These are phyloP conservation scores for Metroxylon sagu DNA, from an alignment of 176 grass and related monocot species.

Conservation along the genomic window DNA sequence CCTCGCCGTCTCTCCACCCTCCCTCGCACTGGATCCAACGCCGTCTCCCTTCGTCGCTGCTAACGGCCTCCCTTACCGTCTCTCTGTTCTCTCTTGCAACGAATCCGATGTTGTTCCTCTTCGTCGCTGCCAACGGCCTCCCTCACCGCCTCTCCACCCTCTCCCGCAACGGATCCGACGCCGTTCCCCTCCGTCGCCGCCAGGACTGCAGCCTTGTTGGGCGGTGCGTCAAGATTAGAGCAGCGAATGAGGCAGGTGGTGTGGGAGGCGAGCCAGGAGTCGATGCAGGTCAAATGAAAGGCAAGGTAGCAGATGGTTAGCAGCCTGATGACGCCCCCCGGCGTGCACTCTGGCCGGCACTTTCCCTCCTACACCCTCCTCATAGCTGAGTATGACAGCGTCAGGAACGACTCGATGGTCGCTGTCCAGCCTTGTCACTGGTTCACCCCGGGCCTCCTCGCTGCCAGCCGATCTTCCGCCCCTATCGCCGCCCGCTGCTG, in stretches of 20 bases:
- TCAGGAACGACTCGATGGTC: slow-evolving; percentile 4
- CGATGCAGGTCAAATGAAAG: slow-evolving; percentile 10
- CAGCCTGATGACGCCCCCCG: slow-evolving; percentile 4
- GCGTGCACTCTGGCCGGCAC: slow-evolving; percentile 8
- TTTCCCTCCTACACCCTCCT: slow-evolving; percentile 14
- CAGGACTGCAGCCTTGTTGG: slow-evolving; percentile 1
- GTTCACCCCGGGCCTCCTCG: background rate
- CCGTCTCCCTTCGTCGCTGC: too few species aligned
- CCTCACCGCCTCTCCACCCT: background rate
- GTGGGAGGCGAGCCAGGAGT: slow-evolving; percentile 12
- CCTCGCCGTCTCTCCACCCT: too few species aligned
- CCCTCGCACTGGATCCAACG: too few species aligned
- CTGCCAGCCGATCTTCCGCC: background rate
- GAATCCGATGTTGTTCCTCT: too few species aligned
- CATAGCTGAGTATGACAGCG: slow-evolving; percentile 2
- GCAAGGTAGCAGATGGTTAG: slow-evolving; percentile 13
- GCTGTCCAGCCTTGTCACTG: background rate
- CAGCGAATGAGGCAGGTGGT: slow-evolving; percentile 10
- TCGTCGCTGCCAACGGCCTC: too few species aligned
- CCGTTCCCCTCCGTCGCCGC: background rate
- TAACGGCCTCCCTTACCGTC: too few species aligned
- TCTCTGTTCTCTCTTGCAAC: too few species aligned
- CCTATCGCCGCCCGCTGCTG: background rate
- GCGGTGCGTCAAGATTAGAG: slow-evolving; percentile 3
- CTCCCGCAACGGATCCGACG: background rate